Evolutionary conservation across 768 basidiomycete species (phyloP).

Genomic region (Saitozyma podzolica): DNA sequence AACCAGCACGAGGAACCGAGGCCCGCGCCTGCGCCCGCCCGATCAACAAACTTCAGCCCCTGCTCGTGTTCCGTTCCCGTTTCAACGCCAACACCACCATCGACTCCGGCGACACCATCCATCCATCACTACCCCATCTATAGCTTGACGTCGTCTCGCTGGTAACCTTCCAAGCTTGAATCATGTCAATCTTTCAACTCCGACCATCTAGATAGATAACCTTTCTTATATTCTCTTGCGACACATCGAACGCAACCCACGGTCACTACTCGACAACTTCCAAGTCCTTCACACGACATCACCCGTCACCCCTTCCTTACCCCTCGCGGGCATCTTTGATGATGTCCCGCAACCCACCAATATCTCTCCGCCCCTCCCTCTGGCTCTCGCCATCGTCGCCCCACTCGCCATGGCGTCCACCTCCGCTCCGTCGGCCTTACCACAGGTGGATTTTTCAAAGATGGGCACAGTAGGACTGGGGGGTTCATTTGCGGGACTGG

Average conservation of each 20-base stretch:
- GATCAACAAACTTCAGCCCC: too few species aligned
- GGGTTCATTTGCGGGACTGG: conserved; percentile 84
- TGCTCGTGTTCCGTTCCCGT: too few species aligned
- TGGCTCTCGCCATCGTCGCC: conserved; percentile 18
- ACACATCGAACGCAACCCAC: background rate
- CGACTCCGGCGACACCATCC: too few species aligned
- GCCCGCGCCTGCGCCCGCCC: too few species aligned
- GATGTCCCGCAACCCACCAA: conserved; percentile 3
- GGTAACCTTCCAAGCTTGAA: background rate
- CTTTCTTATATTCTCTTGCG: background rate
- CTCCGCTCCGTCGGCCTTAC: conserved; percentile 53
- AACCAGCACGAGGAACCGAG: too few species aligned
- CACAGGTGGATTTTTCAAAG: conserved; percentile 68
- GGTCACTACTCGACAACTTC: background rate
- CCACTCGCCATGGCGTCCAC: conserved; percentile 28
- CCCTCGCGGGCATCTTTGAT: conserved; percentile 4
- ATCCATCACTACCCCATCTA: too few species aligned
- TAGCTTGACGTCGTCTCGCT: background rate
- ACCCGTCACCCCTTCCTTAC: background rate
- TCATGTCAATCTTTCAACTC: conserved; percentile 1
- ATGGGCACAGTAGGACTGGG: conserved; percentile 91
- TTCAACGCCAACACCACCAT: too few species aligned
- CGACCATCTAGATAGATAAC: background rate
- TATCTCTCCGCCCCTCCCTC: conserved; percentile 13
- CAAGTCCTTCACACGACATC: background rate